These are phyloP conservation scores for Chalciporus piperatus DNA, from an alignment of 768 basidiomycete species.

Conservation along the genomic window DNA sequence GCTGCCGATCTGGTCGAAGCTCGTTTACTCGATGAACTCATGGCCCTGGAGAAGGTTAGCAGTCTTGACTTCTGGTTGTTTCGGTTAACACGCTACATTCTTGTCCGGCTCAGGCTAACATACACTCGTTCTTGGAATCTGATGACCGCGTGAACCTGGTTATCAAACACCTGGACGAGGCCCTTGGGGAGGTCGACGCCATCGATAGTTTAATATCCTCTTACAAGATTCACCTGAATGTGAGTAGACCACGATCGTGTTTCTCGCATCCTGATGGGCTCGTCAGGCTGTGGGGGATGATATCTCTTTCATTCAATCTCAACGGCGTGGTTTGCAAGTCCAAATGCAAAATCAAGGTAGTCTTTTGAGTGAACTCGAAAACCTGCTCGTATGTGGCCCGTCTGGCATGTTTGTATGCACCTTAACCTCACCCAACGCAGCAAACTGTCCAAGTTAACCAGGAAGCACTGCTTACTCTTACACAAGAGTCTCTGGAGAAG, in stretches of 20 bases:
- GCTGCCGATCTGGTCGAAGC: conserved; percentile 92
- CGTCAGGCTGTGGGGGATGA: conserved; percentile 89
- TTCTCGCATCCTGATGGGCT: conserved; percentile 10
- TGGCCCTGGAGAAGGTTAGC: conserved; percentile 87
- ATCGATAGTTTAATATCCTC: conserved; percentile 88
- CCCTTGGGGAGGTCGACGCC: conserved; percentile 81
- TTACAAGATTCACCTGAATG: conserved; percentile 96
- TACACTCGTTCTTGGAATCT: conserved; percentile 95
- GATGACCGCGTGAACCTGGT: conserved; percentile 89
- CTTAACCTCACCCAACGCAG: conserved; percentile 37
- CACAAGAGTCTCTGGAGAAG: conserved; percentile 88
- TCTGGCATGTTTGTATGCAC: not conserved
- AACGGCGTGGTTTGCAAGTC: conserved; percentile 94
- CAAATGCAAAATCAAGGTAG: conserved; percentile 94
- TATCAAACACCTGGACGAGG: conserved; percentile 85
- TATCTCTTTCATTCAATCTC: conserved; percentile 92
- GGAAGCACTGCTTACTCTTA: conserved; percentile 68
- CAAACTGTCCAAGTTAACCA: conserved; percentile 93
- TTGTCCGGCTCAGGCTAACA: conserved; percentile 61
- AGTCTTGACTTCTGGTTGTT: not conserved
- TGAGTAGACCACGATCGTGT: conserved; percentile 36
- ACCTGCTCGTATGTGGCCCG: conserved; percentile 61
- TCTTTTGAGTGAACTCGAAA: conserved; percentile 81
- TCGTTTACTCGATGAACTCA: conserved; percentile 81
- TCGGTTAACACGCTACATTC: not conserved